These are phyloP conservation scores for Acacia concinna DNA, from an alignment of 331 rosid genomes.

Conservation along the genomic window DNA sequence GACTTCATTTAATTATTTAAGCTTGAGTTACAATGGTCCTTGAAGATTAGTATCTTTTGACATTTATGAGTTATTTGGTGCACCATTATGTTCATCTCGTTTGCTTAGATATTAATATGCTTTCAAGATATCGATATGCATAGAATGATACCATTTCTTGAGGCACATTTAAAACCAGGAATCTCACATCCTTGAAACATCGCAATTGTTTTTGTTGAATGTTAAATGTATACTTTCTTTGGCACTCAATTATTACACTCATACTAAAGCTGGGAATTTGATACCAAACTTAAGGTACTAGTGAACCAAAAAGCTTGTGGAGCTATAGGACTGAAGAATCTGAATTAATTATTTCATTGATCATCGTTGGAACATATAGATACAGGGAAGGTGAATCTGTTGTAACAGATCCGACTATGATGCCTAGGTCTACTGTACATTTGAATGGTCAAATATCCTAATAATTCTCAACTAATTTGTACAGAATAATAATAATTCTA, in stretches of 20 bases:
- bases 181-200: not conserved
- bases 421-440: too few relatives aligned
- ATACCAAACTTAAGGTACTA: not conserved
- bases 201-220: not conserved
- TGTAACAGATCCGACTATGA: too few relatives aligned
- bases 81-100: not conserved
- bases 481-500: too few relatives aligned
- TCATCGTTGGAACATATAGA: too few relatives aligned
- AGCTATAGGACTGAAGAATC: too few relatives aligned
- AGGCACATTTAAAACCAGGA: not conserved
- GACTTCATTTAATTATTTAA: not conserved
- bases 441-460: too few relatives aligned
- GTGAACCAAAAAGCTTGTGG: too few relatives aligned
- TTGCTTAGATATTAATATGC: not conserved
- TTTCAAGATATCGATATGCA: not conserved
- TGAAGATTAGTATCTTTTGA: not conserved
- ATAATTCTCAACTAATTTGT: too few relatives aligned
- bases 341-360: too few relatives aligned
- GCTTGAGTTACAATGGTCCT: not conserved
- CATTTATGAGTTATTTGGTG: not conserved
- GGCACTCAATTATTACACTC: not conserved
- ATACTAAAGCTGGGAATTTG: not conserved
- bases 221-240: not conserved
- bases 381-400: too few relatives aligned
- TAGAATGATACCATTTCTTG: not conserved